phyloP scores from a whole-genome alignment of 2,329 filamentous ascomycete genomes.

The Ilyonectria robusta region DNA sequence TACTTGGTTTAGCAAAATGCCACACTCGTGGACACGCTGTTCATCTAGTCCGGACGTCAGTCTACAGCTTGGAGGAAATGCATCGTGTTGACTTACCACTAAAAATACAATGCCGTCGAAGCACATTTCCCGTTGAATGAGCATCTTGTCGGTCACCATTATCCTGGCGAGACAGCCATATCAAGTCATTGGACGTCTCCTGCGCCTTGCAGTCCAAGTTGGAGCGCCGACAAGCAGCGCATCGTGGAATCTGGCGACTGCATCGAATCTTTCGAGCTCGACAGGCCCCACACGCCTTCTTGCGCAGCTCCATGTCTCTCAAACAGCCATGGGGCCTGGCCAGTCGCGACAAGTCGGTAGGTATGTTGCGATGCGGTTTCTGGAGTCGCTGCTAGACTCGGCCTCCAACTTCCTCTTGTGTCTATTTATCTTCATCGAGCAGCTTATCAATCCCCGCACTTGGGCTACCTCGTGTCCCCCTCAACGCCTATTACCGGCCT shows the following conservation, averaged over 20 bases:
- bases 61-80: too few relatives aligned
- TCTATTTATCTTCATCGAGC: neutral
- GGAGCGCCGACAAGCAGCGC: neutral
- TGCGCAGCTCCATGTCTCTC: neutral
- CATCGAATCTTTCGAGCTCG: constrained; percentile 6
- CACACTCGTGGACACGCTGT: neutral
- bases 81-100: neutral
- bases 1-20: neutral
- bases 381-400: neutral
- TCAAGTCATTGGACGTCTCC: neutral
- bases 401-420: neutral
- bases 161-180: neutral
- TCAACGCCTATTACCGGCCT: neutral
- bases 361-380: neutral
- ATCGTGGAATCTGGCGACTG: neutral
- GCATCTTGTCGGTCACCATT: neutral
- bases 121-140: neutral
- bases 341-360: neutral
- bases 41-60: neutral
- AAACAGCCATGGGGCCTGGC: neutral
- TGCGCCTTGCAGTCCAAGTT: neutral
- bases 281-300: constrained; percentile 2
- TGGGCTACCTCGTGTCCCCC: neutral
- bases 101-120: constrained; percentile 1
- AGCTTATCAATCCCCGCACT: constrained; percentile 11